Evolutionary conservation across 805 yeast genomes (phyloP).

Genomic region (Millerozyma miso): DNA sequence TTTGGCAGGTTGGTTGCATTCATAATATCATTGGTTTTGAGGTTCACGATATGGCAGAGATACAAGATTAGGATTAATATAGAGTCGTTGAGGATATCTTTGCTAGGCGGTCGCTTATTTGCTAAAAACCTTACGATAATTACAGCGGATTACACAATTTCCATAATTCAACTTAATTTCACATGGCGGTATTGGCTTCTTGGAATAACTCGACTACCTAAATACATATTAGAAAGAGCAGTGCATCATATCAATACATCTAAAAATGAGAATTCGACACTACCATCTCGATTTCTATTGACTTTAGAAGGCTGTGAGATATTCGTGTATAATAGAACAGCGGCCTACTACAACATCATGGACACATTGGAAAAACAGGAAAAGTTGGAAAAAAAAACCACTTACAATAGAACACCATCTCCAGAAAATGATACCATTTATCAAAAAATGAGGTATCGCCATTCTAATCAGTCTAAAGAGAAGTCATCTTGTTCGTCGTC

Average conservation of each 20-base stretch:
- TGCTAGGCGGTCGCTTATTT: slow-evolving; percentile 78
- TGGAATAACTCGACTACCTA: slow-evolving; percentile 37
- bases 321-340: slow-evolving; percentile 75
- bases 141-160: slow-evolving; percentile 68
- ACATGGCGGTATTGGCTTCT: slow-evolving; percentile 92
- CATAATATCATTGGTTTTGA: slow-evolving; percentile 46
- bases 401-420: slow-evolving; percentile 4
- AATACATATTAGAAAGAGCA: slow-evolving; percentile 20
- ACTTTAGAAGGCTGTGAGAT: slow-evolving; percentile 75
- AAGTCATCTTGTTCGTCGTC: neutral
- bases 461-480: slow-evolving; percentile 6
- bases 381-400: slow-evolving; percentile 13
- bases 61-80: slow-evolving; percentile 55
- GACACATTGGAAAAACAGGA: slow-evolving; percentile 28
- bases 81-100: slow-evolving; percentile 71
- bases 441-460: slow-evolving; percentile 9
- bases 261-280: slow-evolving; percentile 36
- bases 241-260: slow-evolving; percentile 11
- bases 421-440: slow-evolving; percentile 2
- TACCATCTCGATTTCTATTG: slow-evolving; percentile 55
- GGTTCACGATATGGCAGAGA: slow-evolving; percentile 61
- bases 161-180: slow-evolving; percentile 65
- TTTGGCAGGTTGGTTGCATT: slow-evolving; percentile 70
- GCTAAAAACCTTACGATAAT: slow-evolving; percentile 71
- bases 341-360: slow-evolving; percentile 67